Percentiles rank a stretch among this genome's conserved stretches.
Evolutionary conservation across 352 stramenopile genomes (phyloP).

Genomic region (Globisporangium solare): DNA sequence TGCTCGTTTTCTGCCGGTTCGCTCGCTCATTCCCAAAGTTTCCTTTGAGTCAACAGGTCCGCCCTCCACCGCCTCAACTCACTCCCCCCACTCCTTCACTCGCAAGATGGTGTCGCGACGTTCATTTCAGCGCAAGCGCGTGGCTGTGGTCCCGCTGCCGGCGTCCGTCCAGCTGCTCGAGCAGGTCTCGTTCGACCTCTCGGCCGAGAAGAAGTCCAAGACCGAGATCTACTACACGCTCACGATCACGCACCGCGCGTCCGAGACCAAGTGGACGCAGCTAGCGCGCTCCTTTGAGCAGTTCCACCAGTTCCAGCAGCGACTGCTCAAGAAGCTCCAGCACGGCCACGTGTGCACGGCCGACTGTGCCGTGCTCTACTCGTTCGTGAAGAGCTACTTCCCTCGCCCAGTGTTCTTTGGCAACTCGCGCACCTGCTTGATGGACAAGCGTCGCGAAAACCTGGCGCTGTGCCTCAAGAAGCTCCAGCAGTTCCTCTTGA

Average conservation of each 20-base stretch:
- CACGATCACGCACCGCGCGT: background rate
- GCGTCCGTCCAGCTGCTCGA: slow-evolving; percentile 31
- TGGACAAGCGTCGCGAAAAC: slow-evolving; percentile 17
- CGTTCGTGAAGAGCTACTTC: slow-evolving; percentile 54
- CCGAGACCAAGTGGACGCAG: slow-evolving; percentile 16
- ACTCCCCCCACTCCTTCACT: no score
- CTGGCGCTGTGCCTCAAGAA: slow-evolving; percentile 27
- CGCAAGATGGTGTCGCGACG: background rate
- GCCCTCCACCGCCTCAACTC: no score
- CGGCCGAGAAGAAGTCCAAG: slow-evolving; percentile 2
- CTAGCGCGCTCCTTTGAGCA: slow-evolving; percentile 27
- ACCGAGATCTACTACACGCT: slow-evolving; percentile 3
- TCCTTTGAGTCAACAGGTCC: no score
- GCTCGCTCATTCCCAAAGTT: no score
- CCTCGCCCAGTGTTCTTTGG: slow-evolving; percentile 34
- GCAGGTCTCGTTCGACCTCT: slow-evolving; percentile 23
- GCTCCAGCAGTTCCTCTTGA: slow-evolving; percentile 33
- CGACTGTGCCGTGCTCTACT: slow-evolving; percentile 64
- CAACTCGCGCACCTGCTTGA: slow-evolving; percentile 5
- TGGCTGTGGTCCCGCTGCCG: slow-evolving; percentile 8
- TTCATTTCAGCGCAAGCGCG: background rate
- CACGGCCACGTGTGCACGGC: slow-evolving; percentile 49
- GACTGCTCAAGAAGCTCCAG: slow-evolving; percentile 37
- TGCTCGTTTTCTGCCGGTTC: no score
- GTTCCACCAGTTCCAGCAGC: slow-evolving; percentile 38